These are phyloP conservation scores for Zygnema cylindricum DNA, from an alignment of 139 green algal species.

Conservation along the genomic window DNA sequence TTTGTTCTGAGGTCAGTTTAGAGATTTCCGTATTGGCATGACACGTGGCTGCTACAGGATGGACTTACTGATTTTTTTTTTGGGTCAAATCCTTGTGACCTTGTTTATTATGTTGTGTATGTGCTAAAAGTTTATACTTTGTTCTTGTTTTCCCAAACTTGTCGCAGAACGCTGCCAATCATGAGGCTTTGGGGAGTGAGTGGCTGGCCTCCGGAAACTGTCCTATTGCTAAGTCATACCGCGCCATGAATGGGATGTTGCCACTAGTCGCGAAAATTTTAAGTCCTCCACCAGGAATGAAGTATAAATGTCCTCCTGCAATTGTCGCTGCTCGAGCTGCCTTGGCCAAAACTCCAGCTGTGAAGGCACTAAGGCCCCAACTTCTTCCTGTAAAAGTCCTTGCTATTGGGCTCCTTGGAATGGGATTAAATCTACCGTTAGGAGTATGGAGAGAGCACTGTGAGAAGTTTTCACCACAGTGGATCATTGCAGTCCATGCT, in stretches of 20 bases:
- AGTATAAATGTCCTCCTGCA: slow-evolving; percentile 75
- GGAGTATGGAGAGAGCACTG: slow-evolving; percentile 81
- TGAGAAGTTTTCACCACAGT: slow-evolving; percentile 83
- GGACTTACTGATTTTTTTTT: no score
- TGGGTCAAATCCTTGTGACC: no score
- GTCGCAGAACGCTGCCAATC: not conserved
- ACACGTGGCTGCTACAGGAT: no score
- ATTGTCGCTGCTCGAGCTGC: slow-evolving; percentile 79
- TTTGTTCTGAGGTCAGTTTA: no score
- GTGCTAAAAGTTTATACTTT: no score
- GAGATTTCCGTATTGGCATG: no score
- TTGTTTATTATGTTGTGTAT: no score
- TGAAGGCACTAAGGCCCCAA: slow-evolving; percentile 78
- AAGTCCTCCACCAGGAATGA: slow-evolving; percentile 14
- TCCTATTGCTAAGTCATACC: slow-evolving; percentile 52
- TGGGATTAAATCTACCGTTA: slow-evolving; percentile 80
- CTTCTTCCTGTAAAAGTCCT: slow-evolving; percentile 37
- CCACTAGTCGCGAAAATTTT: slow-evolving; percentile 31
- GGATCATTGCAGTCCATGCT: slow-evolving; percentile 87
- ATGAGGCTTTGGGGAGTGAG: slow-evolving; percentile 44
- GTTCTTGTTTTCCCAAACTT: no score
- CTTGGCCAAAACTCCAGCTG: slow-evolving; percentile 71
- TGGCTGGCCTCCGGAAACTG: slow-evolving; percentile 52
- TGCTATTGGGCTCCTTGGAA: slow-evolving; percentile 67
- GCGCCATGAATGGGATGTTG: slow-evolving; percentile 16